A percentile compares a stretch with the other conserved stretches of the same genome.
Evolutionary conservation across 1,284 basidiomycete genomes (phyloP).

Genomic region (Laetiporus sulphureus): DNA sequence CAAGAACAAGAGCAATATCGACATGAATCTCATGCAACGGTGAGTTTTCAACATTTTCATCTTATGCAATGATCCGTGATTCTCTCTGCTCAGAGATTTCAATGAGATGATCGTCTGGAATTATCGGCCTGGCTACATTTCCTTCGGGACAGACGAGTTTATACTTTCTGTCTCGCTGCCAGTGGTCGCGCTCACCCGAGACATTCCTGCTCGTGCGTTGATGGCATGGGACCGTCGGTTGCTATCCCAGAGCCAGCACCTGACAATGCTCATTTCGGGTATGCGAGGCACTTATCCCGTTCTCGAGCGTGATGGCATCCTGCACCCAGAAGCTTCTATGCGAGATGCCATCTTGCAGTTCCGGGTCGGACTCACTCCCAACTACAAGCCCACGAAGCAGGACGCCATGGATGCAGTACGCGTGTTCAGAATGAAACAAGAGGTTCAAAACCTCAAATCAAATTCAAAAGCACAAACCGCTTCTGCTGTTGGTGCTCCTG

Average conservation of each 20-base stretch:
- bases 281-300: conserved; percentile 45
- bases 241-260: conserved; percentile 40
- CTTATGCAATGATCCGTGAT: conserved; percentile 5
- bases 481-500: too few species aligned
- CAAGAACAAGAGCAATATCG: conserved; percentile 4
- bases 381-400: conserved; percentile 48
- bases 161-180: conserved; percentile 48
- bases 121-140: conserved; percentile 49
- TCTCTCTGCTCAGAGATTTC: conserved; percentile 38
- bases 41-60: conserved; percentile 4
- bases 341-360: conserved; percentile 35
- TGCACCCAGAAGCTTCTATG: conserved; percentile 25
- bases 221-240: conserved; percentile 60
- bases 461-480: too few species aligned
- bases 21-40: conserved; percentile 18
- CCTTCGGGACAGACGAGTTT: conserved; percentile 39
- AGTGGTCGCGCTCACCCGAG: conserved; percentile 38
- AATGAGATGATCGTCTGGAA: conserved; percentile 42
- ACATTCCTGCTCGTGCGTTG: conserved; percentile 46
- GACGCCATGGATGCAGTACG: conserved; percentile 39
- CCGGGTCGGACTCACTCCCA: conserved; percentile 46
- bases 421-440: conserved; percentile 37
- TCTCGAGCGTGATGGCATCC: conserved; percentile 33
- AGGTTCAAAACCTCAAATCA: too few species aligned
- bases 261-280: conserved; percentile 54